phyloP scores from a whole-genome alignment of 768 basidiomycete genomes.

The Amanita rimosa region DNA sequence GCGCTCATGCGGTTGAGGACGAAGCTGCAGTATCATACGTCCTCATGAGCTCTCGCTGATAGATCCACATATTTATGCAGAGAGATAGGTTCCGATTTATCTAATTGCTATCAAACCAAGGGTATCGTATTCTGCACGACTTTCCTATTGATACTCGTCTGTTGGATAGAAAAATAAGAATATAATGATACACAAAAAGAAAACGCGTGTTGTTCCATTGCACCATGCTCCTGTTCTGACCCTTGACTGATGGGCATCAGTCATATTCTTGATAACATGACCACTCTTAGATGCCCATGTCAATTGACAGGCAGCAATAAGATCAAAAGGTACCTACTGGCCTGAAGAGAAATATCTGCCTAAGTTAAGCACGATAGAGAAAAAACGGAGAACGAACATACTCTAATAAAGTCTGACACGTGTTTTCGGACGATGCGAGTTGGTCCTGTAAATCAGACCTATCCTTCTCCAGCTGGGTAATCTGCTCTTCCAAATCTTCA shows the following conservation, averaged over 20 bases:
- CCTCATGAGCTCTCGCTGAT: background rate
- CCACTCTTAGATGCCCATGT: too few species aligned
- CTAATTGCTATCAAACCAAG: too few species aligned
- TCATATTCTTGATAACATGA: too few species aligned
- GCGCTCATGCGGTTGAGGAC: constrained; percentile 31
- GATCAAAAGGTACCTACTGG: constrained; percentile 16
- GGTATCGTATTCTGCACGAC: too few species aligned
- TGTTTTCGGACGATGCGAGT: constrained; percentile 25
- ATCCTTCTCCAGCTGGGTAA: constrained; percentile 22
- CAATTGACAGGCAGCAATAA: background rate
- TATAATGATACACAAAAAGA: too few species aligned
- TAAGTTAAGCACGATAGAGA: constrained; percentile 4
- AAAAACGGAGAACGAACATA: constrained; percentile 17
- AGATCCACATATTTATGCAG: too few species aligned
- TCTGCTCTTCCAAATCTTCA: constrained; percentile 14
- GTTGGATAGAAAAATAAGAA: too few species aligned
- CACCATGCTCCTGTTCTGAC: too few species aligned
- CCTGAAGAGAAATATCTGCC: constrained; percentile 9
- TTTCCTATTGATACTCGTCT: too few species aligned
- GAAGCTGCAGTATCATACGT: constrained; percentile 15
- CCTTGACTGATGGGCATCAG: too few species aligned
- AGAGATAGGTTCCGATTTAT: too few species aligned
- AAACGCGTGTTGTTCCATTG: too few species aligned
- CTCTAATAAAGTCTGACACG: constrained; percentile 27
- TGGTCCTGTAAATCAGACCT: constrained; percentile 21